Percentiles rank a stretch among this genome's conserved stretches.
Conservation (phyloP, 2,329 filamentous ascomycete genomes). For the Trichoderma lentiforme region DNA sequence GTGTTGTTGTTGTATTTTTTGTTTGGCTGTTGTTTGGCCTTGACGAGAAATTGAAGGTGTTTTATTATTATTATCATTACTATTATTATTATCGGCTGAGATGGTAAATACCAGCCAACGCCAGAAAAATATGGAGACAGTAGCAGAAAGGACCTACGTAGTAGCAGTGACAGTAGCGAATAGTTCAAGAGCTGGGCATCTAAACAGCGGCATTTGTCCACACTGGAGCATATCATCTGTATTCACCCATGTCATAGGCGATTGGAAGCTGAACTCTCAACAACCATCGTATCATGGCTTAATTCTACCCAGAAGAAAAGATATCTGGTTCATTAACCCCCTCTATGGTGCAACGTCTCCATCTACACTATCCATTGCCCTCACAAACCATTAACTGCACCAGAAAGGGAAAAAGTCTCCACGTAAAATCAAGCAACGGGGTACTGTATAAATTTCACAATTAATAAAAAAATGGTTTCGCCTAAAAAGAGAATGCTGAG, state of each 20-base stretch:
- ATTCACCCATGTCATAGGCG: neutral
- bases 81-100: neutral
- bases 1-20: neutral
- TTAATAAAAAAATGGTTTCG: conserved; percentile 28
- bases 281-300: neutral
- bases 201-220: neutral
- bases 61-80: neutral
- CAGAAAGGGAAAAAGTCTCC: neutral
- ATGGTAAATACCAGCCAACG: too few relatives aligned
- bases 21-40: neutral
- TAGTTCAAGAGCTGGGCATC: neutral
- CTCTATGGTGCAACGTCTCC: neutral
- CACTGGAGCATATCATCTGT: neutral
- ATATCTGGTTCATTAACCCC: neutral
- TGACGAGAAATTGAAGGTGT: neutral
- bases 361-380: neutral
- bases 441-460: conserved; percentile 29
- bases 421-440: neutral
- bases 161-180: too few relatives aligned
- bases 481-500: conserved; percentile 36
- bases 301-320: neutral
- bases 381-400: neutral
- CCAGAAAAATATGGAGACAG: too few relatives aligned
- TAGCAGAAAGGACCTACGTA: too few relatives aligned
- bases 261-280: neutral